Base-by-base conservation (phyloP, 164 flowering plant genomes). In the Tinospora cordifolia region DNA sequence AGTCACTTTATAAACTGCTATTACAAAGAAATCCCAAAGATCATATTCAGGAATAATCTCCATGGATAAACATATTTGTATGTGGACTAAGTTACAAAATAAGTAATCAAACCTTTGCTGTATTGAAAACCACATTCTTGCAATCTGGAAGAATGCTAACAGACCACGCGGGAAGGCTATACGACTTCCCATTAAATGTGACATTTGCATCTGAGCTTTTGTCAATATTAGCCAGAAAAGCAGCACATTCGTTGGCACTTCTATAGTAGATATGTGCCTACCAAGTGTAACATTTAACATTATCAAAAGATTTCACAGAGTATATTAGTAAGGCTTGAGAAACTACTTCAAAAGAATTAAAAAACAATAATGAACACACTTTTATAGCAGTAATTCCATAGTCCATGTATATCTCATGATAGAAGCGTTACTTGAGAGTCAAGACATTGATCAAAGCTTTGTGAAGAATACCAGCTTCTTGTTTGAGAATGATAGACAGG, bases 101-200 rank as follows among this genome's bases (percentile, higher is more conserved):
- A 27, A 49, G 19, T 27, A 66, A 6, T n/a, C 67, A 11, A 75
- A 88, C 90, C 87, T 83, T 87, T 40, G 90, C 89, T 0, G 93
- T 88, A 80, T 87, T 89, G 74, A 79, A 80, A 30, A 84, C 60
- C n/a, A 79, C 87, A 70, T 84, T 87, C 74, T 78, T 81, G 68
- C 91, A 86, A 65, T 89, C 93, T 22, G 91, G 89, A 65, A 89
- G 85, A 47, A 89, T 87, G 90, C 93, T 89, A 8, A 87, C 88
- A 30, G 93, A 89, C 93, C 93, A 89, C 62, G 91, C 86, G 39
- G 91, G 91, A 69, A 89, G 84, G 66, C 26, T 26, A 73, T 86
- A 89, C 3, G 68, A 34, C 24, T 63, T 74, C 14, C 85, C 87
- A 27, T 79, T 82, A 65, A 89, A 89, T 15, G 75, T 69, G 47